These are phyloP conservation scores for Rutidosis leptorrhynchoides DNA, from an alignment of 129 eudicot species.

Conservation along the genomic window DNA sequence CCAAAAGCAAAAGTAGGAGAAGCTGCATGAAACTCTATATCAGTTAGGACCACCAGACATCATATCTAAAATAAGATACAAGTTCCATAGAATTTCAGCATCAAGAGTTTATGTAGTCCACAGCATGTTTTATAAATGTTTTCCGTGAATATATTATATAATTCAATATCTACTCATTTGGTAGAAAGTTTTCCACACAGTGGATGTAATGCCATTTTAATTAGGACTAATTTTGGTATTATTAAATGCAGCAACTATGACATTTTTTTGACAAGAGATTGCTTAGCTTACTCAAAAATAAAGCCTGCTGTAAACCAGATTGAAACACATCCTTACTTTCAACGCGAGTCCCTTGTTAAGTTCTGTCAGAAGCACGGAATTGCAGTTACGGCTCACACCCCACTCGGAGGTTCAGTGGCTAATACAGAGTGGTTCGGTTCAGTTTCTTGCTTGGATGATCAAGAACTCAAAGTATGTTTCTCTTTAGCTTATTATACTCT, in stretches of 20 bases:
- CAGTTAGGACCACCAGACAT: neutral
- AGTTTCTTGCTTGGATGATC: constrained; percentile 62
- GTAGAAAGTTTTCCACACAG: neutral
- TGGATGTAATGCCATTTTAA: neutral
- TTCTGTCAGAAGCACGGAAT: constrained; percentile 87
- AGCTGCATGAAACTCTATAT: neutral
- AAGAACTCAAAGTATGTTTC: constrained; percentile 61
- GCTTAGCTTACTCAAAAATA: constrained; percentile 75
- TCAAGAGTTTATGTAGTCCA: neutral
- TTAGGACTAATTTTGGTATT: constrained; percentile 13
- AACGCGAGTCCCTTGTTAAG: constrained; percentile 84
- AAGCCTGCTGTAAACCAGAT: constrained; percentile 89
- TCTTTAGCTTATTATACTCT: neutral
- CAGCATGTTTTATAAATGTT: no score
- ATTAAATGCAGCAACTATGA: constrained; percentile 85
- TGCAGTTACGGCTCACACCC: constrained; percentile 86
- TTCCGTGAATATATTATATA: neutral
- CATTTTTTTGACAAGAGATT: constrained; percentile 75
- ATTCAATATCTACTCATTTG: neutral
- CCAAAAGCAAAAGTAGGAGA: neutral
- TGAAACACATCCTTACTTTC: constrained; percentile 82
- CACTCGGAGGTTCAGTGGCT: constrained; percentile 51
- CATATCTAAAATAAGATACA: neutral
- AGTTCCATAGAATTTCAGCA: neutral
- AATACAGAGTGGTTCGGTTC: constrained; percentile 85